Evolutionary conservation across 345 rosid species (phyloP), one percentile per base, ranked within the genome.

Genomic region (Viola odorata): DNA sequence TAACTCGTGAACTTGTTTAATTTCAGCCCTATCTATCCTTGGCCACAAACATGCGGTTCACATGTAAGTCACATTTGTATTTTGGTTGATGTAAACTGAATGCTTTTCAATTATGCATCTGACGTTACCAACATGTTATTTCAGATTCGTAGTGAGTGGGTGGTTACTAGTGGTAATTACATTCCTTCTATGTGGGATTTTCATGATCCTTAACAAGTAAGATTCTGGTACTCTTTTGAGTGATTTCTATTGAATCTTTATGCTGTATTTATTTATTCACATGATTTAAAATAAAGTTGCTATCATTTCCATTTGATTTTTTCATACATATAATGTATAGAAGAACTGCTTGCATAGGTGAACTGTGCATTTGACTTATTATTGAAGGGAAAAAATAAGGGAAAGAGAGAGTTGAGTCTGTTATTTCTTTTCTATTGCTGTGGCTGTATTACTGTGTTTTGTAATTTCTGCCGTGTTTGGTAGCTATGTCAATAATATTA

Each of bases 161-260:
- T 91, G 98, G 96, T 73, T 91, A 52, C 75, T 91, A 12, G 98
- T 89, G 74, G 92, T 88, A 42, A 67, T 87, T 61, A 89, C 96
- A 55, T 91, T 89, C 74, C 69, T 87, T 68, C 92, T 91, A 39
- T 94, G 89, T 47, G 97, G 96, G 61, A 83, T 83, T 58, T 90
- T 94, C 60, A 61, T 94, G 44, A 80, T 94, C 57, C 71, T 94
- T 62, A 86, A 83, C 84, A 90, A 75, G 99, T 94, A 83, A 81
- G 84, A 47, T 68, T 37, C 37, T 50, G 39, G 4, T 8, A 9
- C 13, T 53, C 37, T 11, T 14, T 15, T 45, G 60, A 39, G 42
- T 51, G 8, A 50, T 56, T 44, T 44, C 37, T 17, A 15, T 50
- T 12, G 16, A 13, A 41, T 36, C n/a, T 47, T 69, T 58, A 36